phyloP scores from a whole-genome alignment of 2,329 filamentous ascomycete genomes.

The Coniella lustricola region DNA sequence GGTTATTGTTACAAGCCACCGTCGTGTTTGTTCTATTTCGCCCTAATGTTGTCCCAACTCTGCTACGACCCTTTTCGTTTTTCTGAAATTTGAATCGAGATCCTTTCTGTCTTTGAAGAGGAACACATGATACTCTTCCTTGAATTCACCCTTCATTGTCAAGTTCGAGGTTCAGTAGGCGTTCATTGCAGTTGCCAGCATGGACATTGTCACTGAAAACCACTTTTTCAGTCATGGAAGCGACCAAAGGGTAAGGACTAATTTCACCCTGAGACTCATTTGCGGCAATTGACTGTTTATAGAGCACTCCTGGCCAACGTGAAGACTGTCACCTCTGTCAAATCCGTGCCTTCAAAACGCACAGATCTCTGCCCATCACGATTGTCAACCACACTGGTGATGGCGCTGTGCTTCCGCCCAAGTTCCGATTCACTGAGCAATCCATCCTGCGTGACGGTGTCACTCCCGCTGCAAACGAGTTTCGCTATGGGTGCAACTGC shows the following conservation, averaged over 20 bases:
- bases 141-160: too few relatives aligned
- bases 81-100: too few relatives aligned
- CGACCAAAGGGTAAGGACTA: conserved; percentile 20
- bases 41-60: too few relatives aligned
- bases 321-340: conserved; percentile 55
- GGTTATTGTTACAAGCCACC: too few relatives aligned
- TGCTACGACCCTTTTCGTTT: too few relatives aligned
- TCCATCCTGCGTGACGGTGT: conserved; percentile 56
- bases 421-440: conserved; percentile 62
- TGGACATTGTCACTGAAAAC: conserved; percentile 38
- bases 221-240: conserved; percentile 47
- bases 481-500: conserved; percentile 66
- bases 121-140: too few relatives aligned
- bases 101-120: too few relatives aligned
- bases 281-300: conserved; percentile 23
- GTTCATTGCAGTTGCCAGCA: conserved; percentile 22
- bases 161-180: too few relatives aligned
- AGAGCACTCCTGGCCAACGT: conserved; percentile 4
- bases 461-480: conserved; percentile 49
- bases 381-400: conserved; percentile 58
- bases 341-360: conserved; percentile 45
- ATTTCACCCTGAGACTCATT: conserved; percentile 10
- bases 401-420: conserved; percentile 43
- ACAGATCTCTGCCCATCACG: conserved; percentile 45
- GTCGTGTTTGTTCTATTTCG: too few relatives aligned